Conservation (phyloP, 331 rosid genomes). For the Cucumis variabilis region DNA sequence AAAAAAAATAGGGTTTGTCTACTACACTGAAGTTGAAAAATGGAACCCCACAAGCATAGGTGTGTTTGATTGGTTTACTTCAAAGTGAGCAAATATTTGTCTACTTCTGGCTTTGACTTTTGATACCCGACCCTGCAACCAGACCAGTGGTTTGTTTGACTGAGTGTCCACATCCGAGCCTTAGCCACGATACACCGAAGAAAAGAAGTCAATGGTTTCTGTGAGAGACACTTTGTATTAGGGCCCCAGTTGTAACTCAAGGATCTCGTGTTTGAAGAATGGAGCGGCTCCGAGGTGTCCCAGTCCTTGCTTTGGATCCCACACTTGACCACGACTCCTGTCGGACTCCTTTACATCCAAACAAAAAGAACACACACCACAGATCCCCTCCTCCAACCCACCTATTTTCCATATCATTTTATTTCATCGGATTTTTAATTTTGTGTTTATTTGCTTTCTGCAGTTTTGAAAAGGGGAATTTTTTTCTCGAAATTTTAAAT, state of each 20-base stretch:
- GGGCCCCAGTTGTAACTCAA: slow-evolving; percentile 25
- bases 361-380: not conserved
- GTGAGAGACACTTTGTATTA: slow-evolving; percentile 35
- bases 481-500: too few relatives aligned
- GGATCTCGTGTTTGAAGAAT: slow-evolving; percentile 43
- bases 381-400: not conserved
- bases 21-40: not conserved
- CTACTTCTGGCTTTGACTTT: slow-evolving; percentile 70
- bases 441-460: too few relatives aligned
- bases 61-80: slow-evolving; percentile 54
- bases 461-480: too few relatives aligned
- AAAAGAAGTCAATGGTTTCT: slow-evolving; percentile 49
- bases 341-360: slow-evolving; percentile 6
- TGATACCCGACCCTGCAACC: slow-evolving; percentile 32
- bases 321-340: slow-evolving; percentile 1
- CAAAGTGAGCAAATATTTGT: slow-evolving; percentile 67
- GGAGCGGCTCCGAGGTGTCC: slow-evolving; percentile 30
- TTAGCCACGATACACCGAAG: slow-evolving; percentile 33
- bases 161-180: slow-evolving; percentile 47
- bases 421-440: too few relatives aligned
- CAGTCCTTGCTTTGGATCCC: slow-evolving; percentile 12
- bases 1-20: not conserved
- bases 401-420: not conserved
- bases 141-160: slow-evolving; percentile 49
- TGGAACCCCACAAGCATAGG: not conserved